These are phyloP conservation scores for Fragaria vesca DNA, from an alignment of 306 rosid genomes.

Conservation along the genomic window DNA sequence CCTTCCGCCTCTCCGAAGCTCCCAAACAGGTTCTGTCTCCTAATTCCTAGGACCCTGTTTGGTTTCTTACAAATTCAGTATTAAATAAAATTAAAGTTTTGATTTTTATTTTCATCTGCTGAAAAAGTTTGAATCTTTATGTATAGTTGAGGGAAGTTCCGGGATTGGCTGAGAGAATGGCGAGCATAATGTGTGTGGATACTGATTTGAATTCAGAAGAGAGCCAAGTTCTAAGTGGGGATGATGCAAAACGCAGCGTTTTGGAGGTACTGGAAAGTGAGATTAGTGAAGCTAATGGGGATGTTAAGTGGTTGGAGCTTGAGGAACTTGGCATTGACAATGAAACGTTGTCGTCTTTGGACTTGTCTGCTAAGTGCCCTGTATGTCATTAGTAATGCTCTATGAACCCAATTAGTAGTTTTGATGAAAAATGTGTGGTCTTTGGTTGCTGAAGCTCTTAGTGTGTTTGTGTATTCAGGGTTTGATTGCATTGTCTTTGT, in stretches of 20 bases:
- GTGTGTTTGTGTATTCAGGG: conserved; percentile 41
- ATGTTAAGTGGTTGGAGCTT: conserved; percentile 86
- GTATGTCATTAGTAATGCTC: conserved; percentile 31
- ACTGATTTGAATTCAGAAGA: conserved; percentile 49
- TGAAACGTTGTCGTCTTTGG: conserved; percentile 55
- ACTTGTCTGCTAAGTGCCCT: conserved; percentile 60
- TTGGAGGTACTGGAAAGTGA: conserved; percentile 52
- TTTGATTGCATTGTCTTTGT: conserved; percentile 78
- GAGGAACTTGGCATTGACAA: conserved; percentile 76
- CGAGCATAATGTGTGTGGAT: conserved; percentile 80
- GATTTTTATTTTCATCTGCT: not conserved
- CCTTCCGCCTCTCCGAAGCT: conserved; percentile 90
- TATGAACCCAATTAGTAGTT: not conserved
- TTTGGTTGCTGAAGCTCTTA: not conserved
- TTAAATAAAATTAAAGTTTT: not conserved
- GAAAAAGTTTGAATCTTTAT: not conserved
- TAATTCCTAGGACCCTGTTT: conserved; percentile 3
- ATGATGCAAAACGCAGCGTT: conserved; percentile 34
- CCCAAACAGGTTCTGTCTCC: conserved; percentile 58
- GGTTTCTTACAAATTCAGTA: not conserved
- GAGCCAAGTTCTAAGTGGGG: conserved; percentile 20
- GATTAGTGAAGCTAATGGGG: conserved; percentile 42
- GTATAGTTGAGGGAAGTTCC: conserved; percentile 73
- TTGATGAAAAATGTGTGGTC: not conserved
- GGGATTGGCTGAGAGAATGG: conserved; percentile 89